Percentiles rank a stretch among this genome's conserved stretches.
Conservation (phyloP, 2,329 filamentous ascomycete species). For the Aspergillaceae sp. region DNA sequence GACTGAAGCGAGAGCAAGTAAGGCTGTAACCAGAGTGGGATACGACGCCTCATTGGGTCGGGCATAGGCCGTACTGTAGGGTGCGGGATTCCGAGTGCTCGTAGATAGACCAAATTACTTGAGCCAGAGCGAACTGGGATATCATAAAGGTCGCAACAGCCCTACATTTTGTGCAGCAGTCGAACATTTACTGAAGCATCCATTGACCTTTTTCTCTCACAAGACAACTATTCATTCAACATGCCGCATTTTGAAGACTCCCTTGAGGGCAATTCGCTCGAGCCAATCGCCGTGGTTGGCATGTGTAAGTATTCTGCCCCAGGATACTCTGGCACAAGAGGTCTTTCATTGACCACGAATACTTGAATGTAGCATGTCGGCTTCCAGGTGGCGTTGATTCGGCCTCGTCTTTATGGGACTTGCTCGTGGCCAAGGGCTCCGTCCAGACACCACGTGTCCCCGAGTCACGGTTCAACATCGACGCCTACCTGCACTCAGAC, state of each 20-base stretch:
- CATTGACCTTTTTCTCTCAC: neutral
- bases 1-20: too few relatives aligned
- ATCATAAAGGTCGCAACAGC: too few relatives aligned
- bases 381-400: constrained; percentile 14
- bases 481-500: constrained; percentile 5
- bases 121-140: too few relatives aligned
- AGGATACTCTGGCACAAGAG: too few relatives aligned
- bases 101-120: too few relatives aligned
- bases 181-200: neutral
- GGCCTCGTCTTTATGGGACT: constrained; percentile 11
- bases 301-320: constrained; percentile 6
- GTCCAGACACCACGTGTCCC: constrained; percentile 10
- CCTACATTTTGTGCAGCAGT: too few relatives aligned
- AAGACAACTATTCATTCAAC: neutral
- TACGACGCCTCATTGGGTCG: too few relatives aligned
- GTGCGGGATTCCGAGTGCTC: too few relatives aligned
- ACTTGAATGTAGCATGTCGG: neutral
- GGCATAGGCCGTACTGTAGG: too few relatives aligned
- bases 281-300: constrained; percentile 10
- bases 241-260: neutral
- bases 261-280: neutral
- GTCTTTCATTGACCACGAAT: too few relatives aligned
- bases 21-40: too few relatives aligned
- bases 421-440: constrained; percentile 12
- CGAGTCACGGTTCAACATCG: constrained; percentile 11